Evolutionary conservation across 1,139 yeast species (phyloP), one percentile per base, ranked within the genome.

Genomic region (Hanseniaspora gamundiae): DNA sequence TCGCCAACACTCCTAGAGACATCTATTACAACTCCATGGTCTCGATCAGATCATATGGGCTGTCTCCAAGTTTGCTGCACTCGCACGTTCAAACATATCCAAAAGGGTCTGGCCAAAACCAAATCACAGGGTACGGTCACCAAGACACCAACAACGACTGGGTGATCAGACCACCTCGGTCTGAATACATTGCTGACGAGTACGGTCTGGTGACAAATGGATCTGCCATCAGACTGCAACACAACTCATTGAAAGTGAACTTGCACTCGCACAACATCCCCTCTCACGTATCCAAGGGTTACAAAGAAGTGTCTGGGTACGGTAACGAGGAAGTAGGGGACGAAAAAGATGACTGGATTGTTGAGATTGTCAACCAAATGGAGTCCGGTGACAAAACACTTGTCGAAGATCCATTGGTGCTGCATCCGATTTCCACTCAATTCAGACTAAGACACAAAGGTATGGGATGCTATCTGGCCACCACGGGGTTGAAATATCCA

Each of bases 91-190:
- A 79, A 54, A 51, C 61, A 2, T 82, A 80, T 54, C 93, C 91
- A 4, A 78, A 68, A 30, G 94, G 91, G 0, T 79, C 87, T 1
- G 71, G 73, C 47, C 88, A 81, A 58, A 80, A 76, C 50, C 93
- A 82, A 60, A 61, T 82, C 17, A 82, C 94, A 3, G 81, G 86
- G 1, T 82, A 82, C 59, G 86, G 86, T 0, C 78, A 71, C 58
- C 76, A 80, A 47, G 94, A 82, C 59, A 65, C 65, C 24, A 82
- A 82, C 57, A 82, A 82, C 57, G 69, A 76, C 43, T 82, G 82
- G 71, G 49, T 70, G 19, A 54, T 82, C 40, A 76, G 75, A 50
- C 73, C 69, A 50, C 58, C 74, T 1, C 63, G 75, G 54, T 55
- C 56, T 4, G 46, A 50, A 13, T 39, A 47, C 2, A 56, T 58